phyloP scores from a whole-genome alignment of 352 stramenopile genomes.

The Phytophthora hybrid region DNA sequence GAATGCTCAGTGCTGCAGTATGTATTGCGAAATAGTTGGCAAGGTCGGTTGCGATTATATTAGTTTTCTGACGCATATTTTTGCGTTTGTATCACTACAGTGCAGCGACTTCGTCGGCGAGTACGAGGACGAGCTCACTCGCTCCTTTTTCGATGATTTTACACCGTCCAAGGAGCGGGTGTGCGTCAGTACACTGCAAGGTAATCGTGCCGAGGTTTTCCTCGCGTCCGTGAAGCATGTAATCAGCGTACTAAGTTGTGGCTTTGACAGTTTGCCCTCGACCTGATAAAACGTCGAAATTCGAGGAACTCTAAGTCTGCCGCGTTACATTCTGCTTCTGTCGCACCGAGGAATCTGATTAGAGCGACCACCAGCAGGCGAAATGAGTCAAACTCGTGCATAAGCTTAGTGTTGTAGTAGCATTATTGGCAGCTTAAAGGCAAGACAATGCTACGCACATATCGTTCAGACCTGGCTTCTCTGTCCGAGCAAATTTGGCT shows the following conservation, averaged over 20 bases:
- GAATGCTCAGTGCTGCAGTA: slow-evolving; percentile 70
- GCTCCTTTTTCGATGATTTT: slow-evolving; percentile 83
- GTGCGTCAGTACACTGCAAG: slow-evolving; percentile 59
- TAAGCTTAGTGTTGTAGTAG: background rate
- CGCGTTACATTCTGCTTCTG: background rate
- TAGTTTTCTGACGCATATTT: background rate
- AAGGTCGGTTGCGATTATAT: background rate
- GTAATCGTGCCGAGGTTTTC: slow-evolving; percentile 28
- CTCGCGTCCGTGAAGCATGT: background rate
- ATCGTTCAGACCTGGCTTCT: slow-evolving; percentile 10
- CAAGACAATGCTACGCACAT: slow-evolving; percentile 26
- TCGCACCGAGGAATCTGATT: slow-evolving; percentile 17
- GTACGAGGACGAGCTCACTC: slow-evolving; percentile 85
- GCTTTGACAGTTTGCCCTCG: slow-evolving; percentile 34
- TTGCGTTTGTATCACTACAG: slow-evolving; percentile 33
- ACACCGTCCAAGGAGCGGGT: slow-evolving; percentile 68
- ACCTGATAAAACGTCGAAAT: slow-evolving; percentile 18
- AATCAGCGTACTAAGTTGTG: background rate
- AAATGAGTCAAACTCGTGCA: slow-evolving; percentile 11
- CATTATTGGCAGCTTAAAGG: slow-evolving; percentile 20
- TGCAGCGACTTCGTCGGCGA: slow-evolving; percentile 81
- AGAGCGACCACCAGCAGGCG: slow-evolving; percentile 8
- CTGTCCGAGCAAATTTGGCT: slow-evolving; percentile 5
- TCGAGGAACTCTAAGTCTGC: slow-evolving; percentile 53
- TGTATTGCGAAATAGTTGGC: background rate